Evolutionary conservation across 257 asterid species (phyloP).

Genomic region (Primulina huaijiensis): DNA sequence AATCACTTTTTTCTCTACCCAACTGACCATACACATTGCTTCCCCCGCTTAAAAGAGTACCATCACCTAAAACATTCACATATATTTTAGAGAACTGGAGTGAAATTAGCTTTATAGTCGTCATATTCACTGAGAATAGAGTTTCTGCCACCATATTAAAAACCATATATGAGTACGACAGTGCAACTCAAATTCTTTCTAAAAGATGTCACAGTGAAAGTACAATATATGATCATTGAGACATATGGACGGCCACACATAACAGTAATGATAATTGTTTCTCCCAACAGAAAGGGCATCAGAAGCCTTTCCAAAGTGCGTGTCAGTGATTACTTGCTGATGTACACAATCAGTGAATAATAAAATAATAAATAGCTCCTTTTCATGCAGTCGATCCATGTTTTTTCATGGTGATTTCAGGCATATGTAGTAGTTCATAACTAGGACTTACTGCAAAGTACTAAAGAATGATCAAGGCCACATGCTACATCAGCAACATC

Average conservation of each 20-base stretch:
- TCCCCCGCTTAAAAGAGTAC: conserved; percentile 78
- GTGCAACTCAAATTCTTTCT: neutral
- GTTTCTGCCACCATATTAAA: no score
- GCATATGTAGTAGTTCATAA: neutral
- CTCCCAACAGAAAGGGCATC: no score
- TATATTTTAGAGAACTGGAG: conserved; percentile 1
- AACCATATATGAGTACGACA: neutral
- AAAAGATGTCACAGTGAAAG: neutral
- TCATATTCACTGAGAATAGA: neutral
- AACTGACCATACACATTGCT: conserved; percentile 83
- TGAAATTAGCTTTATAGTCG: neutral
- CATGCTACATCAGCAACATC: conserved; percentile 70
- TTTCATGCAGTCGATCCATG: neutral
- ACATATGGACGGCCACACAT: neutral
- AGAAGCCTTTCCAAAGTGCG: no score
- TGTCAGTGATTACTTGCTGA: neutral
- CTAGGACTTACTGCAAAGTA: conserved; percentile 59
- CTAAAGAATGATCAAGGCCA: conserved; percentile 88
- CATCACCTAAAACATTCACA: conserved; percentile 55
- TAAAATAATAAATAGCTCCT: neutral
- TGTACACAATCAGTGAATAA: neutral
- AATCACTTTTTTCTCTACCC: conserved; percentile 55
- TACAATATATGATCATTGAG: no score
- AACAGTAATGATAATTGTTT: neutral
- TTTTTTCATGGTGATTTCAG: neutral